phyloP scores from a whole-genome alignment of 257 asterid species.

The Petunia axillaris region DNA sequence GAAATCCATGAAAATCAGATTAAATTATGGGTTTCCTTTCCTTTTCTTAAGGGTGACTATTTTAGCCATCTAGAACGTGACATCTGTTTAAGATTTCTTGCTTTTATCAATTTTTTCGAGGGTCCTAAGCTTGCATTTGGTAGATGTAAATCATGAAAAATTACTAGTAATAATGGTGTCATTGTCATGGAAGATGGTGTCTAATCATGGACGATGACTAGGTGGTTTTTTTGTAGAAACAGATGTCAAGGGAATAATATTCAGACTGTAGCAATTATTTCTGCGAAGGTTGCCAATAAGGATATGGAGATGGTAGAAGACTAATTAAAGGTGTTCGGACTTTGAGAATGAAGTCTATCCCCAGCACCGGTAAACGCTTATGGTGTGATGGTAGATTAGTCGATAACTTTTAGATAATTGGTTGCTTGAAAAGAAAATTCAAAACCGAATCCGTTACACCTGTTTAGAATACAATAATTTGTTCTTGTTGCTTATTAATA shows the following conservation, averaged over 20 bases:
- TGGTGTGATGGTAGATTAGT: too few species aligned
- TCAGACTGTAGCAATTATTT: not conserved
- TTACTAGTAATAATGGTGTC: conserved; percentile 15
- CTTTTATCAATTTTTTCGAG: not conserved
- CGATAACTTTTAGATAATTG: too few species aligned
- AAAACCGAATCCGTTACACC: not conserved
- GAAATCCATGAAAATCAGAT: not conserved
- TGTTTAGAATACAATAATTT: not conserved
- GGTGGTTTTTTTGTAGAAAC: not conserved
- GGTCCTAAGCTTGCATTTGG: conserved; percentile 2
- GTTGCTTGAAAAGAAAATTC: not conserved
- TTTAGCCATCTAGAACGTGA: not conserved
- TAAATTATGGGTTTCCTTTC: not conserved
- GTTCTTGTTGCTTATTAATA: not conserved
- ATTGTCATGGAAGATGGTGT: not conserved
- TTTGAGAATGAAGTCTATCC: too few species aligned
- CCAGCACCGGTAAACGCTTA: too few species aligned
- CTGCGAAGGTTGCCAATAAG: not conserved
- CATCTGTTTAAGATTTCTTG: not conserved
- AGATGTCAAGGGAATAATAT: not conserved
- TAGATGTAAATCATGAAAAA: not conserved
- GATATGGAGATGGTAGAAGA: too few species aligned
- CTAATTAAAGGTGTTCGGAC: too few species aligned
- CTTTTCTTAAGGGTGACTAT: not conserved
- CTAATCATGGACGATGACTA: conserved; percentile 3